Evolutionary conservation across 2,329 filamentous ascomycete species (phyloP).

Genomic region (Plenodomus tracheiphilus): DNA sequence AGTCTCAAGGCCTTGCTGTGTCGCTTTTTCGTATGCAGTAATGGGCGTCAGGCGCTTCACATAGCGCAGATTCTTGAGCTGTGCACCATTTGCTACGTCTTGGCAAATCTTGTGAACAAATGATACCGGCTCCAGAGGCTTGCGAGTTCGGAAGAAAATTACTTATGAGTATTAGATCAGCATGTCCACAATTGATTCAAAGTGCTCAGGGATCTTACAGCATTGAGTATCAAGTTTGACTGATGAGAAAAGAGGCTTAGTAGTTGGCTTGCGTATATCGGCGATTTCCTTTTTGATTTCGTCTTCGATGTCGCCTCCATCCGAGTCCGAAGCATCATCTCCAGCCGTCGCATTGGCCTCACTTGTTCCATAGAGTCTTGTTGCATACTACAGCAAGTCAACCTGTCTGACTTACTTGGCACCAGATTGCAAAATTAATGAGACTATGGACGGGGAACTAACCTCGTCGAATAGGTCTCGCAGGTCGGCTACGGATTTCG

Average conservation of each 20-base stretch:
- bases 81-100: slow-evolving; percentile 56
- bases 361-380: slow-evolving; percentile 54
- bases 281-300: slow-evolving; percentile 74
- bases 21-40: slow-evolving; percentile 66
- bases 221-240: slow-evolving; percentile 60
- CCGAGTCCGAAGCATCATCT: slow-evolving; percentile 34
- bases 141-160: slow-evolving; percentile 60
- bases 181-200: neutral
- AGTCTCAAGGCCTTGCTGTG: slow-evolving; percentile 67
- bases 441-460: slow-evolving; percentile 22
- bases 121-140: slow-evolving; percentile 62
- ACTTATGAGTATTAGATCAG: slow-evolving; percentile 45
- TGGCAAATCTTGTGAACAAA: slow-evolving; percentile 63
- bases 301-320: slow-evolving; percentile 66
- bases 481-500: slow-evolving; percentile 70
- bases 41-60: slow-evolving; percentile 65
- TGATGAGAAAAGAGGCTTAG: slow-evolving; percentile 55
- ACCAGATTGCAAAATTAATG: neutral
- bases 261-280: slow-evolving; percentile 58
- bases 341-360: slow-evolving; percentile 48
- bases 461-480: slow-evolving; percentile 69
- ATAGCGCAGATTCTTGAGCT: slow-evolving; percentile 59
- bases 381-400: slow-evolving; percentile 63
- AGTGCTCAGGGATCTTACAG: slow-evolving; percentile 41
- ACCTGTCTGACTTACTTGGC: neutral